These are phyloP conservation scores for Metarhizium guizhouense DNA, from an alignment of 2,329 filamentous ascomycete species.

Conservation along the genomic window DNA sequence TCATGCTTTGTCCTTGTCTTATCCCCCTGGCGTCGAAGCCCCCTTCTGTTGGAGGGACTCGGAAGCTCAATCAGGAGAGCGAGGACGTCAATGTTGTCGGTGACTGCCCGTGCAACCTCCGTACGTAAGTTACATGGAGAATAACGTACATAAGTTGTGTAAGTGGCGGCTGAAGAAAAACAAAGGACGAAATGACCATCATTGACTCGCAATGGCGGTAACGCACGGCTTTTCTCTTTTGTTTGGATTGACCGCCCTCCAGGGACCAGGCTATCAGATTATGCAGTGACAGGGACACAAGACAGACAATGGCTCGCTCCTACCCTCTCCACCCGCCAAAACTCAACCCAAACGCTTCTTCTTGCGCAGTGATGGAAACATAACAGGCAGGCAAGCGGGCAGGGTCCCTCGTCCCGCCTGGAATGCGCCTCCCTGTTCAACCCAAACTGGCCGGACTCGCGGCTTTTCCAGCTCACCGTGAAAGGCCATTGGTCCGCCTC, in stretches of 20 bases:
- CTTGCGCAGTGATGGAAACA: background rate
- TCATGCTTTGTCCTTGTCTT: background rate
- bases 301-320: background rate
- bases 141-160: background rate
- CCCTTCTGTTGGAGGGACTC: background rate
- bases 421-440: conserved; percentile 6
- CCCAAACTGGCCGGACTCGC: background rate
- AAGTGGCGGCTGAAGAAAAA: background rate
- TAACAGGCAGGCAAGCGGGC: conserved; percentile 1
- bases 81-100: too few relatives aligned
- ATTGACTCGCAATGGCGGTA: background rate
- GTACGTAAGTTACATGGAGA: too few relatives aligned
- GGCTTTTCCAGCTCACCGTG: background rate
- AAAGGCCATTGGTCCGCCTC: conserved; percentile 2
- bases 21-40: background rate
- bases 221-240: background rate
- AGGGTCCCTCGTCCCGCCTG: conserved; percentile 4
- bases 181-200: background rate
- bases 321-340: background rate
- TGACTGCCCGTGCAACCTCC: too few relatives aligned
- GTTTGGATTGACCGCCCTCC: background rate
- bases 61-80: too few relatives aligned
- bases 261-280: background rate
- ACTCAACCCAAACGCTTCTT: background rate
- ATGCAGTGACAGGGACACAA: background rate